Evolutionary conservation across 2,329 filamentous ascomycete species (phyloP).

Genomic region (Paecilomyces formosus): DNA sequence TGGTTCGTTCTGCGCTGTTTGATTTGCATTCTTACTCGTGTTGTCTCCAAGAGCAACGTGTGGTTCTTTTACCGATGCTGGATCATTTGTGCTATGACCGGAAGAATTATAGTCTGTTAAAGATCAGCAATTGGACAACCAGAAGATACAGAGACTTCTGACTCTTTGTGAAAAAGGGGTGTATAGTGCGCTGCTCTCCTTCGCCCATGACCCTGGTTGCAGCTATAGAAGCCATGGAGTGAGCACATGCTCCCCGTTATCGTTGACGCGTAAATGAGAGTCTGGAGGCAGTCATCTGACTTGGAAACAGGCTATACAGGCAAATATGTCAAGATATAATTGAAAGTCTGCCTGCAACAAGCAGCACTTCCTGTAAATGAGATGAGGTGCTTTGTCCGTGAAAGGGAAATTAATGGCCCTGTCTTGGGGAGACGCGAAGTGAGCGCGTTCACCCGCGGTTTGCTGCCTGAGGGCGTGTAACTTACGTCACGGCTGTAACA

Average conservation of each 20-base stretch:
- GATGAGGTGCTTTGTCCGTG: neutral
- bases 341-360: neutral
- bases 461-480: slow-evolving; percentile 1
- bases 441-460: slow-evolving; percentile 11
- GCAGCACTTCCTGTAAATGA: neutral
- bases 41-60: neutral
- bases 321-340: neutral
- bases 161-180: slow-evolving; percentile 38
- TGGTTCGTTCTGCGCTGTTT: neutral
- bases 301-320: neutral
- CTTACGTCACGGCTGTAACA: neutral
- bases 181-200: slow-evolving; percentile 29
- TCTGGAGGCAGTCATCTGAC: neutral
- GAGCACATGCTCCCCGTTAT: slow-evolving; percentile 10
- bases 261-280: neutral
- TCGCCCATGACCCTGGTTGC: slow-evolving; percentile 31
- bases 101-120: slow-evolving; percentile 12
- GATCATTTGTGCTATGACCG: neutral
- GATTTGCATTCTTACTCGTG: neutral
- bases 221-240: slow-evolving; percentile 19
- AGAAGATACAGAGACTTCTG: slow-evolving; percentile 4
- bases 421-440: slow-evolving; percentile 11
- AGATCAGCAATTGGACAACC: slow-evolving; percentile 5
- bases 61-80: neutral
- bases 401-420: slow-evolving; percentile 3